Base-by-base conservation (phyloP, 2,329 filamentous ascomycete species). In the Cladosporium sp. region DNA sequence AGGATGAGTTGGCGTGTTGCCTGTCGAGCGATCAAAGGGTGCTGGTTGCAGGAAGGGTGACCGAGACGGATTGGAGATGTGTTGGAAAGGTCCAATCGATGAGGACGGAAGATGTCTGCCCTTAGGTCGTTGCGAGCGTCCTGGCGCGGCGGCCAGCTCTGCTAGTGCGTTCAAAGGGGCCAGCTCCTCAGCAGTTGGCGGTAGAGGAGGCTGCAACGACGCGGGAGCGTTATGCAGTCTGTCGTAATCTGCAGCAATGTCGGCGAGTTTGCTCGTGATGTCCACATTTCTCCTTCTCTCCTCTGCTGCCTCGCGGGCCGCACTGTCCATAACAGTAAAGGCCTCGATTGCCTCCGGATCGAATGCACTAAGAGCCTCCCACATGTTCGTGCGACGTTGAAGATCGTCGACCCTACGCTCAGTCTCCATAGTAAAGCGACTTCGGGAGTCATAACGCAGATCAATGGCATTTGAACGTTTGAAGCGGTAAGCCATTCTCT, bases 321-420 rank as follows among this genome's bases (percentile, higher is more conserved):
- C 75, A 14, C 74, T 75, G 68, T 79, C 78, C 70, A 79, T 81
- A 37, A 73, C 72, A 7, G 80, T 80, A 68, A 82, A 83, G 7
- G 74, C 73, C 11, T 68, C 67, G 35, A 50, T 57, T 57, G 28
- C 31, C 33, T 62, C 63, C 14, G 61, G 63, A 28, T 67, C 56
- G 16, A 70, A 69, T 29, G 65, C 52, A 49, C 72, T 56, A 28
- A 76, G 62, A 37, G 93, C 91, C 69, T 94, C 90, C 73, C 93
- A 89, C 85, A 95, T 91, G 72, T 92, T 88, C 61, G 28, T 86
- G 5, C 62, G 62, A 37, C 46, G 88, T 76, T 91, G 93, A 80
- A 91, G 91, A 26, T 75, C 69, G 12, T 67, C 44, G 12, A 73
- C 61, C 3, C 70, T 69, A 12, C 63, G 65, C 63, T 71, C 67